phyloP scores from a whole-genome alignment of 305 asterid species.

The Fraxinus angustifolia region DNA sequence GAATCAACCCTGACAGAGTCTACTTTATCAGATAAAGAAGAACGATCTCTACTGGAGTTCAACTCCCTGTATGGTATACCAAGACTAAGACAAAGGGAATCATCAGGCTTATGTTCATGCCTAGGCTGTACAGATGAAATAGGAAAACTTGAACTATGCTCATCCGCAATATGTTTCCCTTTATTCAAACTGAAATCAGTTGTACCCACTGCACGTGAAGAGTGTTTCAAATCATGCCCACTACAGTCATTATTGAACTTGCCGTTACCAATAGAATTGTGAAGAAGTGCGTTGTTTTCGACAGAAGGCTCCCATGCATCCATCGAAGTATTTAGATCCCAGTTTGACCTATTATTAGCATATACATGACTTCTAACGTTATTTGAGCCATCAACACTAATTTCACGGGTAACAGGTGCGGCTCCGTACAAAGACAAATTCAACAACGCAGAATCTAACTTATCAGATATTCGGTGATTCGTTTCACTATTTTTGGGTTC shows the following conservation, averaged over 20 bases:
- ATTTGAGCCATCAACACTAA: slow-evolving; percentile 22
- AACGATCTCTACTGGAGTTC: slow-evolving; percentile 25
- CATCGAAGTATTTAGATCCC: slow-evolving; percentile 90
- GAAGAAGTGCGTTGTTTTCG: slow-evolving; percentile 32
- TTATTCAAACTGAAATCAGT: slow-evolving; percentile 32
- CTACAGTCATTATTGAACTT: slow-evolving; percentile 14
- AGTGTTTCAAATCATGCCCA: not conserved
- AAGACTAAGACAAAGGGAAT: slow-evolving; percentile 62
- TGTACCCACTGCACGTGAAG: not conserved
- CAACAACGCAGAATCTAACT: slow-evolving; percentile 46
- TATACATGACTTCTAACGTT: slow-evolving; percentile 22
- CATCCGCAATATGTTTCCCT: slow-evolving; percentile 44
- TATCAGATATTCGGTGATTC: slow-evolving; percentile 26
- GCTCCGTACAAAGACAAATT: slow-evolving; percentile 45
- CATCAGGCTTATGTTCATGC: slow-evolving; percentile 33
- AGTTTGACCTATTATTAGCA: slow-evolving; percentile 52
- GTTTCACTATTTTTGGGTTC: slow-evolving; percentile 23
- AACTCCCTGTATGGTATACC: slow-evolving; percentile 35
- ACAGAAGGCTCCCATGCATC: slow-evolving; percentile 73
- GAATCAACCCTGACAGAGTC: slow-evolving; percentile 26
- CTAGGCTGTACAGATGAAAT: slow-evolving; percentile 23
- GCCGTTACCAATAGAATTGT: slow-evolving; percentile 26
- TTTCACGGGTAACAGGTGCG: slow-evolving; percentile 22
- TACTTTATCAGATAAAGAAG: slow-evolving; percentile 28
- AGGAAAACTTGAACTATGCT: slow-evolving; percentile 29